phyloP scores from a whole-genome alignment of 192 early-diverging fungal species.

The Gaertneriomyces sp. region DNA sequence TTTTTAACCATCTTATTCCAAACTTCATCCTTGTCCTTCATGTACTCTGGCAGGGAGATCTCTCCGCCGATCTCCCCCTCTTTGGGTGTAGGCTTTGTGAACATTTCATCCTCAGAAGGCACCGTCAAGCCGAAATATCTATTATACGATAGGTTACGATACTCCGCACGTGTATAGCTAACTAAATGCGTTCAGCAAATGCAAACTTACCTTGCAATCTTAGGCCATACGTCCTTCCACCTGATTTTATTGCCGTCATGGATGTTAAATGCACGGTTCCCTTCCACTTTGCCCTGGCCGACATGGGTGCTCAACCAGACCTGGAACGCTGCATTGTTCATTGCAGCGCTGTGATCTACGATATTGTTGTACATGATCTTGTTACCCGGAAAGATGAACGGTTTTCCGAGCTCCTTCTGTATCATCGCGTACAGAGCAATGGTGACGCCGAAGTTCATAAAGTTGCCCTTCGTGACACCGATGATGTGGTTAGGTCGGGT shows the following conservation, averaged over 20 bases:
- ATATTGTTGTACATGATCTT: slow-evolving; percentile 17
- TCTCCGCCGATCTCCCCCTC: not conserved
- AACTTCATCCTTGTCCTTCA: slow-evolving; percentile 2
- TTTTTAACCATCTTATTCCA: slow-evolving; percentile 6
- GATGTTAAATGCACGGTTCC: slow-evolving; percentile 15
- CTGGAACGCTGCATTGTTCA: slow-evolving; percentile 17
- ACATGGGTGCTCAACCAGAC: not conserved
- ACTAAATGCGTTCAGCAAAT: too few relatives aligned
- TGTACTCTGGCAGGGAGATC: not conserved
- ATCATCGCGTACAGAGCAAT: slow-evolving; percentile 14
- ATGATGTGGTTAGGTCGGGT: slow-evolving; percentile 16
- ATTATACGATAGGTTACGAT: not conserved
- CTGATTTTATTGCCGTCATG: slow-evolving; percentile 11
- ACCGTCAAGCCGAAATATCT: slow-evolving; percentile 13
- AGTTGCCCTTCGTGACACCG: slow-evolving; percentile 18
- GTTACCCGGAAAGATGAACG: slow-evolving; percentile 18
- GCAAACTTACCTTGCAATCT: slow-evolving; percentile 20
- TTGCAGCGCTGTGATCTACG: slow-evolving; percentile 7
- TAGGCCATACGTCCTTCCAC: slow-evolving; percentile 17
- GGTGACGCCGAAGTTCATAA: slow-evolving; percentile 19
- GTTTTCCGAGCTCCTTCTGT: slow-evolving; percentile 11
- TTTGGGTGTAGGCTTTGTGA: slow-evolving; percentile 10
- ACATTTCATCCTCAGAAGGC: slow-evolving; percentile 6
- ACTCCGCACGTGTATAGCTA: too few relatives aligned
- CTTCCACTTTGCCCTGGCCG: not conserved